These are phyloP conservation scores for Trichophyton benhamiae DNA, from an alignment of 2,329 filamentous ascomycete genomes.

Conservation along the genomic window DNA sequence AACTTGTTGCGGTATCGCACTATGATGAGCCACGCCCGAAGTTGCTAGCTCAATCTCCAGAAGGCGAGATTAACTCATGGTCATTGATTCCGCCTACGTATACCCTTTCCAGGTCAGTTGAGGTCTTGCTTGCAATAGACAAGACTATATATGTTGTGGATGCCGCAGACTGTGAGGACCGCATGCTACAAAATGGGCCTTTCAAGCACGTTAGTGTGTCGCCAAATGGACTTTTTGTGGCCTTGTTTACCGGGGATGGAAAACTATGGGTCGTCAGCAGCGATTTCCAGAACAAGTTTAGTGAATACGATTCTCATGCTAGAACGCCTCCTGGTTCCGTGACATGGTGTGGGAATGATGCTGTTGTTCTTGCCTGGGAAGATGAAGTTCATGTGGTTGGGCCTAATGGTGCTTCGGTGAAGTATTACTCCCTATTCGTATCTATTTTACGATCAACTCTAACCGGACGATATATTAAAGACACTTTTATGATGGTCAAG, in stretches of 20 bases:
- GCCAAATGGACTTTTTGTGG: conserved; percentile 77
- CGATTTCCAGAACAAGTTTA: conserved; percentile 84
- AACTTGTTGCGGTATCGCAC: conserved; percentile 70
- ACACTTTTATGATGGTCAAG: conserved; percentile 81
- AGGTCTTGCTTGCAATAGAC: conserved; percentile 75
- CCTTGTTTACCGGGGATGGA: conserved; percentile 73
- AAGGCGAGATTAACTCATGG: conserved; percentile 77
- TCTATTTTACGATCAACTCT: no score
- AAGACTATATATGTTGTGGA: conserved; percentile 80
- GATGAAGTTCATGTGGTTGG: conserved; percentile 93
- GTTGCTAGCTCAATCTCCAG: conserved; percentile 61
- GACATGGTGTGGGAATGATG: conserved; percentile 94
- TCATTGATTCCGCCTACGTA: conserved; percentile 74
- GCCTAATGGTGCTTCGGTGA: conserved; percentile 61
- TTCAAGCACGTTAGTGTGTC: conserved; percentile 86
- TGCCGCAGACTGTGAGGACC: conserved; percentile 78
- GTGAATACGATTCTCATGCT: conserved; percentile 81
- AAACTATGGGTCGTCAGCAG: conserved; percentile 87
- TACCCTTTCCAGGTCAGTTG: conserved; percentile 82
- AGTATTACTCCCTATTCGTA: conserved; percentile 25
- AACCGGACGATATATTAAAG: conserved; percentile 26
- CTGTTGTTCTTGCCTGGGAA: conserved; percentile 88
- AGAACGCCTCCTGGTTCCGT: conserved; percentile 76
- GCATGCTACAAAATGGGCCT: conserved; percentile 78
- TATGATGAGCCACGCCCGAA: conserved; percentile 87